phyloP scores from a whole-genome alignment of 2,329 filamentous ascomycete species.

The Cladosporium sp. region DNA sequence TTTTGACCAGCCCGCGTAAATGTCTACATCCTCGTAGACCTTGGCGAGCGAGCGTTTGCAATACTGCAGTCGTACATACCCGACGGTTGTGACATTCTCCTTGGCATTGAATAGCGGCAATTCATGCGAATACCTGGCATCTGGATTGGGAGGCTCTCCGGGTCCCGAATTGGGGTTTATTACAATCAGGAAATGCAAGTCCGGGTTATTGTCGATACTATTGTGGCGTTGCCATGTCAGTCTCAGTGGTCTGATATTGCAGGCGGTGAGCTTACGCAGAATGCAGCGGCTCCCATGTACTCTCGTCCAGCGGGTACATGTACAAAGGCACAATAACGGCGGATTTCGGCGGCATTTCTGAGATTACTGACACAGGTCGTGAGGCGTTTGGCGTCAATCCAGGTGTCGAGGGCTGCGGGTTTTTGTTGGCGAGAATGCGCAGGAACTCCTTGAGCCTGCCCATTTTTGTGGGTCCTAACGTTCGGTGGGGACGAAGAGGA shows the following conservation, averaged over 20 bases:
- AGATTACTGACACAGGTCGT: constrained; percentile 5
- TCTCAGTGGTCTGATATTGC: not conserved
- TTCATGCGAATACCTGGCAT: constrained; percentile 23
- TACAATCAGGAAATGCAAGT: constrained; percentile 21
- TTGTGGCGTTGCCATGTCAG: not conserved
- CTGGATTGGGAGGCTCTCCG: constrained; percentile 18
- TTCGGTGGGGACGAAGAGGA: not conserved
- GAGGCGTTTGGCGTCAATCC: constrained; percentile 9
- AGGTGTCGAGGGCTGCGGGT: constrained; percentile 8
- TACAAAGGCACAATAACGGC: constrained; percentile 20
- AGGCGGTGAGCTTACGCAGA: constrained; percentile 12
- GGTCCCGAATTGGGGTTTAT: constrained; percentile 24
- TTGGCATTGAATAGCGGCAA: constrained; percentile 24
- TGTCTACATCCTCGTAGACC: constrained; percentile 21
- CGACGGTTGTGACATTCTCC: constrained; percentile 24
- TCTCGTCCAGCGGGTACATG: constrained; percentile 19
- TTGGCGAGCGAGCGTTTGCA: constrained; percentile 19
- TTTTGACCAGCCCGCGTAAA: constrained; percentile 24
- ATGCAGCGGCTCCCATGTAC: constrained; percentile 20
- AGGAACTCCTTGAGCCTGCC: constrained; percentile 13
- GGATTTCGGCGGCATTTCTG: constrained; percentile 14
- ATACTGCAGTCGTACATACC: constrained; percentile 26
- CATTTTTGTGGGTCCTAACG: constrained; percentile 5
- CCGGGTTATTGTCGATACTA: constrained; percentile 20
- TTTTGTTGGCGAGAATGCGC: constrained; percentile 12